These are phyloP conservation scores for Astragalus membranaceus DNA, from an alignment of 306 rosid genomes.

Conservation along the genomic window DNA sequence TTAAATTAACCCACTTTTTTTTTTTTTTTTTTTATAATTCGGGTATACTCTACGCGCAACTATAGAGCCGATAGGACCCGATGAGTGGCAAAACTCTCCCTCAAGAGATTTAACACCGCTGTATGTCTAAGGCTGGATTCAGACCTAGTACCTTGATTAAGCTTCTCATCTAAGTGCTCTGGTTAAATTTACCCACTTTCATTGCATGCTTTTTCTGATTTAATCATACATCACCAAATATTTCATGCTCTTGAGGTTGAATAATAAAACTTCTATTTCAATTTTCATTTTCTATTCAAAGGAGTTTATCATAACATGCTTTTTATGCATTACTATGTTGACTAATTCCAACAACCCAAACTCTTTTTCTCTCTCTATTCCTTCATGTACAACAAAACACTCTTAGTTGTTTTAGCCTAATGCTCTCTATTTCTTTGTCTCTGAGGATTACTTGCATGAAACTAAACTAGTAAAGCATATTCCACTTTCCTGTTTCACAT, in stretches of 20 bases:
- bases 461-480: conserved; percentile 31
- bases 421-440: conserved; percentile 27
- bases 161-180: too few species aligned
- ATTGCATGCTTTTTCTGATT: conserved; percentile 41
- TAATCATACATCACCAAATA: conserved; percentile 42
- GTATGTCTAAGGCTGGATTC: too few species aligned
- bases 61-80: too few species aligned
- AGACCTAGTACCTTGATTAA: too few species aligned
- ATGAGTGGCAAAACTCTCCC: too few species aligned
- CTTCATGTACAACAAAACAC: conserved; percentile 27
- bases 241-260: neutral
- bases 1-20: conserved; percentile 43
- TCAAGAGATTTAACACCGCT: too few species aligned
- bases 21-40: too few species aligned
- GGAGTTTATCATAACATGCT: conserved; percentile 53
- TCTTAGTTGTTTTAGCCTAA: neutral
- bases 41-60: too few species aligned
- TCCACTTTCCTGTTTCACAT: conserved; percentile 29
- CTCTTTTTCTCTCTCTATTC: conserved; percentile 24
- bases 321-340: conserved; percentile 87
- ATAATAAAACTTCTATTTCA: neutral
- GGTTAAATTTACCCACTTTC: conserved; percentile 53
- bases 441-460: conserved; percentile 53
- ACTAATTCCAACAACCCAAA: conserved; percentile 67
- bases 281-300: conserved; percentile 40